Evolutionary conservation across 2,329 filamentous ascomycete genomes (phyloP).

Genomic region (Phyllachora maydis): DNA sequence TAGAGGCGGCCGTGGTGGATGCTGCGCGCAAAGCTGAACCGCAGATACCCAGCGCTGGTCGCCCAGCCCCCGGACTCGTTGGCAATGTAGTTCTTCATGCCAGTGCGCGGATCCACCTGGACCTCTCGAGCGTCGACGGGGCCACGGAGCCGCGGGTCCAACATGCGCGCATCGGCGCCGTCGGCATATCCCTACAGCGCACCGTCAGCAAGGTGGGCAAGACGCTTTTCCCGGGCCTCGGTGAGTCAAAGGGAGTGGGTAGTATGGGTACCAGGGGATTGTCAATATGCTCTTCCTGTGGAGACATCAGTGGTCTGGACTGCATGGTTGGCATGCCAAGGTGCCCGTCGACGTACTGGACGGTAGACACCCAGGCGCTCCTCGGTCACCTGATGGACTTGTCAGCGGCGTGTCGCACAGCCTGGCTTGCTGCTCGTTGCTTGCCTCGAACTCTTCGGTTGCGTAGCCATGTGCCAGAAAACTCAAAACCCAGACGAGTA

Average conservation of each 20-base stretch:
- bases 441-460: constrained; percentile 58
- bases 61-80: constrained; percentile 79
- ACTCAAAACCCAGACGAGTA: constrained; percentile 64
- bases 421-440: too few species aligned
- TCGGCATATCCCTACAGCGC: constrained; percentile 86
- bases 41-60: constrained; percentile 71
- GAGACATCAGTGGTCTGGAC: too few species aligned
- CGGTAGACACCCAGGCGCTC: constrained; percentile 65
- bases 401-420: too few species aligned
- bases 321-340: too few species aligned
- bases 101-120: constrained; percentile 52
- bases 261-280: too few species aligned
- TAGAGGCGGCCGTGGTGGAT: constrained; percentile 65
- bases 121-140: constrained; percentile 55
- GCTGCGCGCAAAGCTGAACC: constrained; percentile 51
- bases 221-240: too few species aligned
- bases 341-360: too few species aligned
- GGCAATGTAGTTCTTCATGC: constrained; percentile 99
- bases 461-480: constrained; percentile 71
- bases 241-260: too few species aligned
- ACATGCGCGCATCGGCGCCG: constrained; percentile 63
- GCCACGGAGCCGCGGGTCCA: constrained; percentile 61
- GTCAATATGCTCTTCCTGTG: constrained; percentile 54
- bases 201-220: too few species aligned
- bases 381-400: constrained; percentile 40